Conservation (phyloP, 441 rosid species). For the Euphorbia corollata region DNA sequence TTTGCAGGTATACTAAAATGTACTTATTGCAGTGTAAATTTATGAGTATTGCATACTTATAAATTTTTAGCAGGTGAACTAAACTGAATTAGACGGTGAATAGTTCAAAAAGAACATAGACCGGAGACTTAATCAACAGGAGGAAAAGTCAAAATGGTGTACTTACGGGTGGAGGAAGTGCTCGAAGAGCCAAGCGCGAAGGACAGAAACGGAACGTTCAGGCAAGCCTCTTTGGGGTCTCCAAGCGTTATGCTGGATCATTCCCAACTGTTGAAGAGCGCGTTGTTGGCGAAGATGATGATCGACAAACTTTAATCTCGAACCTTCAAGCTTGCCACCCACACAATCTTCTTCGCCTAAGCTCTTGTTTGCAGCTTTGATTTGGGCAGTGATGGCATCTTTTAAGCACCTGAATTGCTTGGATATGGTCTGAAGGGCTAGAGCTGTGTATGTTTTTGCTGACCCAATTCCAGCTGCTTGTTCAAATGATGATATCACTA, state of each 20-base stretch:
- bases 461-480: constrained; percentile 64
- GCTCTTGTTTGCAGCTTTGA: constrained; percentile 58
- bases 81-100: too few species aligned
- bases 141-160: background rate
- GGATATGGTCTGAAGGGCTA: constrained; percentile 85
- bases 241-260: constrained; percentile 92
- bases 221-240: constrained; percentile 85
- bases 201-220: constrained; percentile 67
- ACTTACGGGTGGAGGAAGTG: constrained; percentile 90
- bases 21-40: too few species aligned
- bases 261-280: constrained; percentile 78
- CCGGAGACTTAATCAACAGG: background rate
- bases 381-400: constrained; percentile 63
- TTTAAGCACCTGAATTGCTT: constrained; percentile 69
- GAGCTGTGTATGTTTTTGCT: constrained; percentile 60
- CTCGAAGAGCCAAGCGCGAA: constrained; percentile 90
- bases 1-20: too few species aligned
- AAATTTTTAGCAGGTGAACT: too few species aligned
- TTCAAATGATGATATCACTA: constrained; percentile 59
- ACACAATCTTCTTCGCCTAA: constrained; percentile 55
- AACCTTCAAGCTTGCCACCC: constrained; percentile 53
- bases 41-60: too few species aligned
- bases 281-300: constrained; percentile 87
- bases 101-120: too few species aligned
- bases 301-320: constrained; percentile 44